phyloP scores from a whole-genome alignment of 2,329 filamentous ascomycete species.

The Curvularia hawaiiensis region DNA sequence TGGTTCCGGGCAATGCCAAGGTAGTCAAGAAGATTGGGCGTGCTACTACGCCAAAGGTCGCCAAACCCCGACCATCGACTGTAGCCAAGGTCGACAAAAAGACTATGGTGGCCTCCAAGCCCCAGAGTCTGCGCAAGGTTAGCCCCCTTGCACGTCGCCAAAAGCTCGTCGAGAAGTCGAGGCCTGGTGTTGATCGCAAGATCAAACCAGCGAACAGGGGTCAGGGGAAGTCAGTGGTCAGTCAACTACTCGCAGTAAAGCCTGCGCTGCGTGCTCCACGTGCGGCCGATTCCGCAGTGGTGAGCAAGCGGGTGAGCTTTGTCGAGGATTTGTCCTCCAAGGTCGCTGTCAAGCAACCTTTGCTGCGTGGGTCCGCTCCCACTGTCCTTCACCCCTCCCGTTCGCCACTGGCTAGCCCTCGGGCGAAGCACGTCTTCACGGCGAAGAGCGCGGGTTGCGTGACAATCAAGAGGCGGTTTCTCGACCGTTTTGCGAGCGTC shows the following conservation, averaged over 20 bases:
- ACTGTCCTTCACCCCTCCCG: not conserved
- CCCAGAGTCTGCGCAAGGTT: too few relatives aligned
- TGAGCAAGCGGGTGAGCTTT: slow-evolving; percentile 11
- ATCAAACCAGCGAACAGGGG: too few relatives aligned
- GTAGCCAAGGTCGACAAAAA: not conserved
- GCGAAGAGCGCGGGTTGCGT: not conserved
- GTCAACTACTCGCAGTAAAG: not conserved
- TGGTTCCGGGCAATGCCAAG: not conserved
- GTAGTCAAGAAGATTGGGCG: not conserved
- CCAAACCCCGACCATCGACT: not conserved
- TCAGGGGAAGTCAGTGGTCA: not conserved
- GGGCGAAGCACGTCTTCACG: slow-evolving; percentile 1
- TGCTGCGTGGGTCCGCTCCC: not conserved
- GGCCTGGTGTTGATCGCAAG: not conserved
- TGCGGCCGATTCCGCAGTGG: not conserved
- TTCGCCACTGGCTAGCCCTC: not conserved
- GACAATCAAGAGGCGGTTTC: slow-evolving; percentile 11
- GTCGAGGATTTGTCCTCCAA: slow-evolving; percentile 8
- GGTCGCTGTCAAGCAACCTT: slow-evolving; percentile 4
- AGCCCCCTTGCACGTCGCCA: too few relatives aligned
- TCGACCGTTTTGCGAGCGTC: slow-evolving; percentile 18
- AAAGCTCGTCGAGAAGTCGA: too few relatives aligned
- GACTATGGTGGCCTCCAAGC: not conserved
- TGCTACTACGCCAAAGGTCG: not conserved
- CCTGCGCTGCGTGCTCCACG: not conserved